These are phyloP conservation scores for Colletotrichum sp. DNA, from an alignment of 2,329 filamentous ascomycete genomes.

Conservation along the genomic window DNA sequence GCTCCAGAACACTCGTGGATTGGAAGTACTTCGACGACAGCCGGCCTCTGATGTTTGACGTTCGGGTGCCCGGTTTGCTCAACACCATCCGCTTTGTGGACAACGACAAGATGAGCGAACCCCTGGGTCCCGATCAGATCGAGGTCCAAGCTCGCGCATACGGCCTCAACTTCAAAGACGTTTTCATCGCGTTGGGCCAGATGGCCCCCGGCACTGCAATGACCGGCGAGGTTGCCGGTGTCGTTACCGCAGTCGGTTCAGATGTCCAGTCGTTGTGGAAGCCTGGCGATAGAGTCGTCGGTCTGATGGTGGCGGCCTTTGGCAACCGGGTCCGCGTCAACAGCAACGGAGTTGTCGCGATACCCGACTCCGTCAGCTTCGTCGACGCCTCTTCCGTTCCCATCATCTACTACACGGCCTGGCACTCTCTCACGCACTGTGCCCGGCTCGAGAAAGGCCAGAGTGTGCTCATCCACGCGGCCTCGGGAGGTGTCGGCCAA, in stretches of 20 bases:
- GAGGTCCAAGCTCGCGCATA: slow-evolving; percentile 23
- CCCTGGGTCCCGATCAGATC: slow-evolving; percentile 23
- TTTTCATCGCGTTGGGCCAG: slow-evolving; percentile 28
- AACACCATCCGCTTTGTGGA: slow-evolving; percentile 13
- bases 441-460: slow-evolving; percentile 30
- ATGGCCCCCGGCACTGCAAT: slow-evolving; percentile 26
- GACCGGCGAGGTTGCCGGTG: slow-evolving; percentile 30
- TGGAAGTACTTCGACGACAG: not conserved
- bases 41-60: slow-evolving; percentile 18
- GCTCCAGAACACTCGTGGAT: not conserved
- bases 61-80: slow-evolving; percentile 17
- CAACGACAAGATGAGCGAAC: not conserved
- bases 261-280: slow-evolving; percentile 20
- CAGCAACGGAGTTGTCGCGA: slow-evolving; percentile 27
- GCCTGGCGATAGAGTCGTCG: slow-evolving; percentile 27
- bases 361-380: slow-evolving; percentile 42
- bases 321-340: not conserved
- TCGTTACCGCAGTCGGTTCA: slow-evolving; percentile 28
- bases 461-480: slow-evolving; percentile 39
- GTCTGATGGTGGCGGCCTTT: not conserved
- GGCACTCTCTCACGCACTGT: slow-evolving; percentile 28
- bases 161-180: slow-evolving; percentile 28
- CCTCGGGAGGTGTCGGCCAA: slow-evolving; percentile 38
- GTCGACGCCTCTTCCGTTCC: slow-evolving; percentile 37
- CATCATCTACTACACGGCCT: slow-evolving; percentile 31